phyloP scores from a whole-genome alignment of 2,329 filamentous ascomycete species.

The Periconia macrospinosa region DNA sequence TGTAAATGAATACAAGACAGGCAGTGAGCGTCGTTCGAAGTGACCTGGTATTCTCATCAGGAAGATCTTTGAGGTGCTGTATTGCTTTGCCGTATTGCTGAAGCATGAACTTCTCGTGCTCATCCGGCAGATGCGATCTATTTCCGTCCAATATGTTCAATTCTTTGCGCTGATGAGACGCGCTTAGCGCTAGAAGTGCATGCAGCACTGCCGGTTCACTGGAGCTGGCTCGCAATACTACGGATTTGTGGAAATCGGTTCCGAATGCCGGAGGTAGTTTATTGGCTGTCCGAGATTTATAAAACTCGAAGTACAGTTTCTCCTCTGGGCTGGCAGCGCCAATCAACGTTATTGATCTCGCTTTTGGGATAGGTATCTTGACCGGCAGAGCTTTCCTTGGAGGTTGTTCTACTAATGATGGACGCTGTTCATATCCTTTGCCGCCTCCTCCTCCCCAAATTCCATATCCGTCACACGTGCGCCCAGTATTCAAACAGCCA shows the following conservation, averaged over 20 bases:
- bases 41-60: conserved; percentile 22
- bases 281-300: conserved; percentile 39
- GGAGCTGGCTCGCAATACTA: conserved; percentile 44
- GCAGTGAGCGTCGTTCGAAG: conserved; percentile 44
- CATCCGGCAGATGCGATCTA: conserved; percentile 7
- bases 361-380: neutral
- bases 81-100: conserved; percentile 48
- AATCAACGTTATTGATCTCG: conserved; percentile 4
- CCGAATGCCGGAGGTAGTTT: conserved; percentile 36
- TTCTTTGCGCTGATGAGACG: conserved; percentile 28
- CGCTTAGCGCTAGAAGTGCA: conserved; percentile 46
- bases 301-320: conserved; percentile 46
- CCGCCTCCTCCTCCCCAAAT: conserved; percentile 44
- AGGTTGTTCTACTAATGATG: neutral
- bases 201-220: conserved; percentile 48
- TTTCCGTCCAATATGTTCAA: conserved; percentile 4
- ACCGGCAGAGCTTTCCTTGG: neutral
- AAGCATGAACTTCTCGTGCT: conserved; percentile 37
- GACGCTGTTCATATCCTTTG: conserved; percentile 16
- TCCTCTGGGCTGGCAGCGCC: conserved; percentile 30
- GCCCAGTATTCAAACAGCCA: conserved; percentile 39
- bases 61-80: conserved; percentile 26
- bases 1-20: conserved; percentile 45
- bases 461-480: conserved; percentile 48
- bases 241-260: conserved; percentile 42